Percentiles rank a stretch among this genome's conserved stretches.
Evolutionary conservation across 2,329 filamentous ascomycete genomes (phyloP).

Genomic region (Grosmannia clavigera): DNA sequence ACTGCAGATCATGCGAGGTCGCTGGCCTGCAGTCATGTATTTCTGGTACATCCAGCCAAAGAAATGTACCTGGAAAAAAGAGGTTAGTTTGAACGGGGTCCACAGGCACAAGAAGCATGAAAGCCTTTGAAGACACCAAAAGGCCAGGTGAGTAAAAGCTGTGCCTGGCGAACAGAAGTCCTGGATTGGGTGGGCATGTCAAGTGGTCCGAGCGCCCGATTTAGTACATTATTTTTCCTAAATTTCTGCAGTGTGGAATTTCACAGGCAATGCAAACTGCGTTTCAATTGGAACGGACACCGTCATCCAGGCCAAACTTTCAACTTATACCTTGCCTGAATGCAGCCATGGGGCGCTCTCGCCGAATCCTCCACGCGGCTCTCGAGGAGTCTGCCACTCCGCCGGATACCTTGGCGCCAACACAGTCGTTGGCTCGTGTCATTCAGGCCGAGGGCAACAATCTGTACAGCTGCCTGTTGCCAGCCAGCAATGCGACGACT

Average conservation of each 20-base stretch:
- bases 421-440: conserved; percentile 62
- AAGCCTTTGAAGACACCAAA: neutral
- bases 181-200: no score
- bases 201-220: neutral
- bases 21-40: neutral
- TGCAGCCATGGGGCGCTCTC: conserved; percentile 54
- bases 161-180: no score
- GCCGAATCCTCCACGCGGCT: conserved; percentile 65
- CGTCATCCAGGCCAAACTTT: neutral
- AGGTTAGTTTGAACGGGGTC: no score
- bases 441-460: conserved; percentile 79
- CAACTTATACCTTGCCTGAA: neutral
- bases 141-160: no score
- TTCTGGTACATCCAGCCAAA: no score
- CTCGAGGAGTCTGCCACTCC: conserved; percentile 57
- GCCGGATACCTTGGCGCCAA: conserved; percentile 44
- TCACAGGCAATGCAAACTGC: neutral
- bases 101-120: neutral
- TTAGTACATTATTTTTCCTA: no score
- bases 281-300: neutral
- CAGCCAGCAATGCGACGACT: conserved; percentile 31
- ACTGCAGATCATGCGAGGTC: no score
- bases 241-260: neutral
- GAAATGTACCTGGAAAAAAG: no score
- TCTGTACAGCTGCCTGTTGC: conserved; percentile 67